A percentile compares a stretch with the other conserved stretches of the same genome.
phyloP scores from a whole-genome alignment of 805 yeast genomes.

The Barnettozyma vustinii region DNA sequence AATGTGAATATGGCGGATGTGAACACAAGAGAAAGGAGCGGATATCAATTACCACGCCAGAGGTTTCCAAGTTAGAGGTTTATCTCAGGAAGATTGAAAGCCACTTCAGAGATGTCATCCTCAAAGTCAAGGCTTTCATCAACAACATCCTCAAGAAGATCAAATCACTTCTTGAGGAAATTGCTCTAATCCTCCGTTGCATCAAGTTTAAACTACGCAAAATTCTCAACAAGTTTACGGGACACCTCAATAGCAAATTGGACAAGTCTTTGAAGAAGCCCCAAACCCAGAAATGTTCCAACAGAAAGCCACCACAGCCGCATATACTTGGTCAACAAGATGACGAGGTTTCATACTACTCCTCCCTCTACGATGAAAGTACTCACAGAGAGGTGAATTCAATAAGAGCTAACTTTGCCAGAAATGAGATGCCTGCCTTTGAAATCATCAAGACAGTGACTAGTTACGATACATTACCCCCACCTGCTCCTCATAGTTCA shows the following conservation, averaged over 20 bases:
- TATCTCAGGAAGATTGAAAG: not conserved
- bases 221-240: conserved; percentile 1
- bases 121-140: not conserved
- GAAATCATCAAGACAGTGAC: conserved; percentile 4
- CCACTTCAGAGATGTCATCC: not conserved
- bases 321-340: not conserved
- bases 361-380: not conserved
- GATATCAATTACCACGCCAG: not conserved
- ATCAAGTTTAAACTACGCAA: not conserved
- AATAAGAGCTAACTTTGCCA: not conserved
- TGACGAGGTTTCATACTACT: conserved; percentile 1
- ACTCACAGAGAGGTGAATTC: not conserved
- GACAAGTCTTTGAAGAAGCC: not conserved
- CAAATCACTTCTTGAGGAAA: not conserved
- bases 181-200: conserved; percentile 1
- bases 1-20: not conserved
- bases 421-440: conserved; percentile 1
- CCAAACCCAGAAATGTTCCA: not conserved
- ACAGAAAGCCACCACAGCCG: not conserved
- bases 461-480: not conserved
- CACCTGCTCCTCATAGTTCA: not conserved
- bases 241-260: conserved; percentile 1
- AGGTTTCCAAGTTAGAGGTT: not conserved
- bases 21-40: not conserved
- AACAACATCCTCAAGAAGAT: not conserved